Percentiles rank a stretch among this genome's conserved stretches.
These are phyloP conservation scores for Calonectria pauciramosa DNA, from an alignment of 2,329 filamentous ascomycete genomes.

Conservation along the genomic window DNA sequence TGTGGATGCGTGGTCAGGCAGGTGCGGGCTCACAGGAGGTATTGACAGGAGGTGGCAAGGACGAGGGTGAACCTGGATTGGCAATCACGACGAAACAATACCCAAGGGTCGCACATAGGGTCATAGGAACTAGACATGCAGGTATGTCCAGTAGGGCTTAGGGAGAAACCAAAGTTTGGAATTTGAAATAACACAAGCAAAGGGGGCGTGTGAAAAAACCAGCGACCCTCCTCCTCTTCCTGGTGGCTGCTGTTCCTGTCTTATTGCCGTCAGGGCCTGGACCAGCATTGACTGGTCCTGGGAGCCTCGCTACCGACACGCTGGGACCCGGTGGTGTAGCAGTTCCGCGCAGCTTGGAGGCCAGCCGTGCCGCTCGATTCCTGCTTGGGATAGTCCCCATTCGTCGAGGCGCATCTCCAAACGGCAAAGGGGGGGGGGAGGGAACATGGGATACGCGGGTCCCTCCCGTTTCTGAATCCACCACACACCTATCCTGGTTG, in stretches of 20 bases:
- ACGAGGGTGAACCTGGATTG: constrained; percentile 12
- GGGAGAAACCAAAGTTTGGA: background rate
- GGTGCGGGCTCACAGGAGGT: constrained; percentile 3
- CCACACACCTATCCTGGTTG: constrained; percentile 13
- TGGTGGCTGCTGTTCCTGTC: constrained; percentile 39
- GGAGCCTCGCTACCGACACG: constrained; percentile 40
- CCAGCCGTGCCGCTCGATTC: constrained; percentile 31
- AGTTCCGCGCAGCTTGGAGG: constrained; percentile 31
- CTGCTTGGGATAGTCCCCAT: constrained; percentile 30
- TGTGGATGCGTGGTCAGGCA: constrained; percentile 23
- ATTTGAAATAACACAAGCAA: background rate
- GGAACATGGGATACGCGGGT: constrained; percentile 18
- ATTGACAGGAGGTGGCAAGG: constrained; percentile 14
- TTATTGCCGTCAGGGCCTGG: constrained; percentile 37
- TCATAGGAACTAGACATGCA: background rate
- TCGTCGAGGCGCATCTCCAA: constrained; percentile 30
- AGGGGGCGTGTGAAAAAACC: constrained; percentile 19
- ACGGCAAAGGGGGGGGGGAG: constrained; percentile 1
- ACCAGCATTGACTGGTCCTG: constrained; percentile 34
- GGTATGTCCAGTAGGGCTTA: background rate
- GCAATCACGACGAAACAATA: background rate
- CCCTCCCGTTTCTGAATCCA: constrained; percentile 25
- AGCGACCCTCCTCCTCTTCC: constrained; percentile 10
- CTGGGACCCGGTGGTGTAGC: constrained; percentile 43
- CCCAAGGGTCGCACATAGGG: background rate